These are phyloP conservation scores for Suhomyces kilbournensis DNA, from an alignment of 805 yeast genomes.

Conservation along the genomic window DNA sequence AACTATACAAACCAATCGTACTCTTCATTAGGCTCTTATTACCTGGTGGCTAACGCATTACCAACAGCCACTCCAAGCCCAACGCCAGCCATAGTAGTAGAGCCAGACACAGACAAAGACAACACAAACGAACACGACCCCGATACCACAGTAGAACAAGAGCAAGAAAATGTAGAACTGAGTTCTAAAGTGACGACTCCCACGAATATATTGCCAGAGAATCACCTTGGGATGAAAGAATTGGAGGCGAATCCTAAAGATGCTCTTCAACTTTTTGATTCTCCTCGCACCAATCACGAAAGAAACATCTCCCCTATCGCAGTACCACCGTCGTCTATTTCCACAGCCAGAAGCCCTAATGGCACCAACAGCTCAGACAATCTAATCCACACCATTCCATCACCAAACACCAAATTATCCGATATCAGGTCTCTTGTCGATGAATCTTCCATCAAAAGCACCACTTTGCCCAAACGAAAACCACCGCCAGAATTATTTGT, in stretches of 20 bases:
- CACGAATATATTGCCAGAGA: not conserved
- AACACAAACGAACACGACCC: not conserved
- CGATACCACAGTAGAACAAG: not conserved
- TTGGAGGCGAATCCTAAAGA: not conserved
- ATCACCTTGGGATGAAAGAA: not conserved
- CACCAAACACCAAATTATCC: slow-evolving; percentile 4
- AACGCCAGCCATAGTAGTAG: slow-evolving; percentile 6
- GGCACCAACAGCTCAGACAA: slow-evolving; percentile 19
- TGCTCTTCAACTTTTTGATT: not conserved
- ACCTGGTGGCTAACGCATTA: not conserved
- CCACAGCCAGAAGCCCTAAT: slow-evolving; percentile 25
- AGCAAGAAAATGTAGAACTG: not conserved
- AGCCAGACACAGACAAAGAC: not conserved
- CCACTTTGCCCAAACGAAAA: slow-evolving; percentile 18
- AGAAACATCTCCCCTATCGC: slow-evolving; percentile 20
- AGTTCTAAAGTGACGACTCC: not conserved
- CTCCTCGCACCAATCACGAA: not conserved
- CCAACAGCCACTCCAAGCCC: slow-evolving; percentile 1
- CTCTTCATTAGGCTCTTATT: slow-evolving; percentile 27
- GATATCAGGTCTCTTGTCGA: slow-evolving; percentile 6
- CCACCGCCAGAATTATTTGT: slow-evolving; percentile 23
- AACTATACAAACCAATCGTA: slow-evolving; percentile 17
- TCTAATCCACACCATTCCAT: slow-evolving; percentile 9
- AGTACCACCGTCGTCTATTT: slow-evolving; percentile 28
- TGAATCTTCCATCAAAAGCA: not conserved